Evolutionary conservation across 176 grass and related monocot genomes (phyloP), one percentile per base, ranked within the genome.

Genomic region (Coix lacrymajobi): DNA sequence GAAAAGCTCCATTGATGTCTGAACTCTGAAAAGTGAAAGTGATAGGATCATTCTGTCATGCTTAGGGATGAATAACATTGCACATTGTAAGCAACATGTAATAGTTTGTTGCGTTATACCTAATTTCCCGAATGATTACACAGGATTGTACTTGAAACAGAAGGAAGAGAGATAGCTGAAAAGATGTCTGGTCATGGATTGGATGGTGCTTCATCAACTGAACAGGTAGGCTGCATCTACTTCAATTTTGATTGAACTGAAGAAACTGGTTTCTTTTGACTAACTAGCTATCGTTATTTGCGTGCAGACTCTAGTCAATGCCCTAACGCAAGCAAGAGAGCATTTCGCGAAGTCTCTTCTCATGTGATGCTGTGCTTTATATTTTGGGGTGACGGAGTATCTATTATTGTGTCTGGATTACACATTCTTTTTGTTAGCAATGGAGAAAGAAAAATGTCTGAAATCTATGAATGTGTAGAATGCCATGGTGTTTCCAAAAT

Each of bases 341-440:
- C 96, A 99, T 87, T 85, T 96, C 1, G 83, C 96, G 45, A 99
- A 94, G 75, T 98, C 96, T 87, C 96, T 95, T 90, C 89, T 96
- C 19, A 99, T 93, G 82, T 99, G 87, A 99, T 82, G 65, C 29
- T 43, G 32, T 62, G 80, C 12, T 69, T 13, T 69, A 30, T 14
- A 31, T 73, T 83, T 43, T 13, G 40, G 36, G 62, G 2, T 8
- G 74, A 60, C 74, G 60, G 14, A 43, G 8, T 79, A 64, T 46
- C 43, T 11, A 36, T 40, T 62, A 14, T 52, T 75, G 24, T 75
- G 25, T 54, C 14, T 7, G 66, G 66, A 67, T 11, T 7, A 90
- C 73, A 31, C 30, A 33, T 66, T 73, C 44, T 40, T 86, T 83
- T 68, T 38, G n/a, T 45, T 67, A 68, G 46, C 56, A 58, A 29